A percentile compares a stretch with the other conserved stretches of the same genome.
Conservation (phyloP, 352 stramenopile genomes). For the Phytophthora pluvialis region DNA sequence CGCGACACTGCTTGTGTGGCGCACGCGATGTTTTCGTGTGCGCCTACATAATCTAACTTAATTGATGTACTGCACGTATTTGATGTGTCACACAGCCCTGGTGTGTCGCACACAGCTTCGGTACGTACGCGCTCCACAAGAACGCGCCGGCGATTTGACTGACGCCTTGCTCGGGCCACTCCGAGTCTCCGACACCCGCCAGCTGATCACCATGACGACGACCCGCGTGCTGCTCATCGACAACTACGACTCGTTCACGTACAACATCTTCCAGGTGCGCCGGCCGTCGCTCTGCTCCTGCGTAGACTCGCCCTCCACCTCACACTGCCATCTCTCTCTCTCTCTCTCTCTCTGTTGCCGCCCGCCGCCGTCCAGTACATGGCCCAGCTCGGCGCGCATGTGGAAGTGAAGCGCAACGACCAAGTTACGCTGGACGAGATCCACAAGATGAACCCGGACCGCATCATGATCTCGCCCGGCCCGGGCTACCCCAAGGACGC, state of each 20-base stretch:
- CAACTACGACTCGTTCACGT: constrained; percentile 93
- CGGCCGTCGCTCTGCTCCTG: not conserved
- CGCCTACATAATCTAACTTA: not conserved
- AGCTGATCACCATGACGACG: constrained; percentile 41
- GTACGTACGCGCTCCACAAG: constrained; percentile 7
- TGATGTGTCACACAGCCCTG: not conserved
- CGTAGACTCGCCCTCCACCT: not conserved
- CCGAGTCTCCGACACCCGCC: constrained; percentile 6
- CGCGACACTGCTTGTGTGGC: constrained; percentile 8
- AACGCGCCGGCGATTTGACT: constrained; percentile 15
- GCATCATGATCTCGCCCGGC: constrained; percentile 90
- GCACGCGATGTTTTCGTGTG: not conserved
- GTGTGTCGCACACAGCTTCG: no score
- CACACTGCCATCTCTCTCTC: not conserved
- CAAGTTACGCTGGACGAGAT: constrained; percentile 87
- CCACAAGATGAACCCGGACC: constrained; percentile 70
- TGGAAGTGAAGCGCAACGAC: constrained; percentile 87
- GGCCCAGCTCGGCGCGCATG: constrained; percentile 79
- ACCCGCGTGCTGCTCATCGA: constrained; percentile 88
- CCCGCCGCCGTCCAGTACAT: constrained; percentile 61
- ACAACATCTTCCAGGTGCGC: constrained; percentile 88
- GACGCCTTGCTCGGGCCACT: not conserved
- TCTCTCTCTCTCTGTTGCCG: not conserved
- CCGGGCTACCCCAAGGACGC: constrained; percentile 84
- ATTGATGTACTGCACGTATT: not conserved